These are phyloP conservation scores for Yamadazyma scolyti DNA, from an alignment of 805 yeast genomes.

Conservation along the genomic window DNA sequence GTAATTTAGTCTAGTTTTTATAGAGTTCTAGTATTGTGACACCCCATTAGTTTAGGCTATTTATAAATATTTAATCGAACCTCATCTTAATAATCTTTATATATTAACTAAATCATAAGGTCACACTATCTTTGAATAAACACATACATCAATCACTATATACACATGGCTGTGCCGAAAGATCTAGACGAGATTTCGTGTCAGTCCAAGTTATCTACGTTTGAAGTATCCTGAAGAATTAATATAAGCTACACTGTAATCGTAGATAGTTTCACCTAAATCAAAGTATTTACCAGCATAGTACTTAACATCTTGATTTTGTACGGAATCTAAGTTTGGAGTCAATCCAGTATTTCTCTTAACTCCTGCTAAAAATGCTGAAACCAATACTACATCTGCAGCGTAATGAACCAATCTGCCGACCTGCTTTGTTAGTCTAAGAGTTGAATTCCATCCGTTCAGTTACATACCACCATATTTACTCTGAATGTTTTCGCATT, in stretches of 20 bases:
- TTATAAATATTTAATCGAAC: no score
- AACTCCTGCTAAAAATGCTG: constrained; percentile 70
- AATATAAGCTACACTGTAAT: constrained; percentile 65
- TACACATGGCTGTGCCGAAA: no score
- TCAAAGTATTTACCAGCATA: constrained; percentile 67
- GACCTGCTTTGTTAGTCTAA: constrained; percentile 19
- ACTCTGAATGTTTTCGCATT: no score
- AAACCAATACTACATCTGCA: constrained; percentile 56
- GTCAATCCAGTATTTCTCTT: constrained; percentile 68
- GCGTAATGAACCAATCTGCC: constrained; percentile 57
- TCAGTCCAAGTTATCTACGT: constrained; percentile 36
- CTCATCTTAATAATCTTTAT: no score
- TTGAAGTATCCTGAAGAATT: constrained; percentile 71
- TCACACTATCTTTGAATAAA: no score
- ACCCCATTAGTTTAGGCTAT: no score
- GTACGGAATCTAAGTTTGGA: constrained; percentile 49
- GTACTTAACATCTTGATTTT: constrained; percentile 41
- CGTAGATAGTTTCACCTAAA: constrained; percentile 82
- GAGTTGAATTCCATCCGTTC: not conserved
- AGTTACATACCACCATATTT: constrained; percentile 3
- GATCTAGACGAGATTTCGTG: not conserved
- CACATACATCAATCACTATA: no score
- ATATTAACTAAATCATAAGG: no score
- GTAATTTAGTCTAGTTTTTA: no score
- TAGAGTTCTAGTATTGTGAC: no score